Evolutionary conservation across 2,329 filamentous ascomycete species (phyloP), one percentile per base, ranked within the genome.

Genomic region (Camptophora hylomeconis): DNA sequence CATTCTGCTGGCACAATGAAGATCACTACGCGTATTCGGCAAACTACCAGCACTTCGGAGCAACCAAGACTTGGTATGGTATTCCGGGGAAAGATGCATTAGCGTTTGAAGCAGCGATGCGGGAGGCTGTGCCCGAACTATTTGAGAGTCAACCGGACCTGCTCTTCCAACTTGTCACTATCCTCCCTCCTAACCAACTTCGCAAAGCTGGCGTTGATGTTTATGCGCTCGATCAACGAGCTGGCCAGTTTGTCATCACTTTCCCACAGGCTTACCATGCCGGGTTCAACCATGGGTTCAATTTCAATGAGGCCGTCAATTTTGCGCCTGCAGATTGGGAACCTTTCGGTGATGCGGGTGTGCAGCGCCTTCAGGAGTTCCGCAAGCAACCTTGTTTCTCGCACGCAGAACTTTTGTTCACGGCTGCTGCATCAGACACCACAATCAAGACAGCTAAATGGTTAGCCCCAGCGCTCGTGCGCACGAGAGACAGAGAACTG

Each of bases 1-100:
- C 89, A 0, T 98, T 98, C 49, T 98, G 89, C 55, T 98, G 89
- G 89, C 89, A 98, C 52, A 94, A 93, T 40, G 89, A 98, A 49
- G 89, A 98, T 47, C 89, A 98, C 49, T 94, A 93, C 50, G 79
- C 89, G 2, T 98, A 95, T 51, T 98, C 89, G 1, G 80, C 89
- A 29, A 98, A 98, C 44, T 98, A 95, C 46, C 89, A 98, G 52
- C 89, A 98, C 47, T 92, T 98, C 46, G 89, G 89, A 7, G 84
- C 86, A 2, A 98, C 89, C 2, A 98, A 98, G 60, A 98, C 89
- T 0, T 98, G 89, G 89, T 98, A 98, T 46, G 89, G 89, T 3
- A 94, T 98, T 41, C 89, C 89, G 0, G 87, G 80, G 9, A 80
- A 82, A 23, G 89, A 95, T 51, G 82, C 86, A 0, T 80, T 89